Conservation (phyloP, 2,329 filamentous ascomycete species). For the Xylaria sp. region DNA sequence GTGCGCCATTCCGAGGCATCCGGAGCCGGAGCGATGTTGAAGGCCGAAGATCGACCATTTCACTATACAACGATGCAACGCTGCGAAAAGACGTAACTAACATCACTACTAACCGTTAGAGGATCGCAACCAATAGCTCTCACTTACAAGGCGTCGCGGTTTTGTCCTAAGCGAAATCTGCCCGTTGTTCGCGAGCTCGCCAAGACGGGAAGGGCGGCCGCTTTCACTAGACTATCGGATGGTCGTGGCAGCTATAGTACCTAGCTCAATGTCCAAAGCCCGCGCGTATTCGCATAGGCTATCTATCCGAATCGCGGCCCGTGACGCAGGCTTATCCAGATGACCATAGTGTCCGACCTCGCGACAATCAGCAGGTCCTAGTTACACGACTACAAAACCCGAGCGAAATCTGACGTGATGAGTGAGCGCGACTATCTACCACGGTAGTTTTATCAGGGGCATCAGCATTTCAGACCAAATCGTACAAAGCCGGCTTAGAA, state of each 20-base stretch:
- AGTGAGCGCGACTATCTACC: too few relatives aligned
- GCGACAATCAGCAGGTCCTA: slow-evolving; percentile 87
- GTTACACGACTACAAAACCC: slow-evolving; percentile 81
- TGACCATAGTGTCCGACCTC: slow-evolving; percentile 74
- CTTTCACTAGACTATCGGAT: slow-evolving; percentile 74
- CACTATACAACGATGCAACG: too few relatives aligned
- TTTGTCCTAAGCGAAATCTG: slow-evolving; percentile 85
- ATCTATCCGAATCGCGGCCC: slow-evolving; percentile 80
- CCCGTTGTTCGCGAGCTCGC: slow-evolving; percentile 76
- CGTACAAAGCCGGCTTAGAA: not conserved
- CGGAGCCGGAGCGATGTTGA: slow-evolving; percentile 78
- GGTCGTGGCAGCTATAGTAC: slow-evolving; percentile 74
- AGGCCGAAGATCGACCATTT: slow-evolving; percentile 63
- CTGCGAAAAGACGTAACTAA: not conserved
- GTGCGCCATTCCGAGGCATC: slow-evolving; percentile 76
- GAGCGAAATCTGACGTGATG: too few relatives aligned
- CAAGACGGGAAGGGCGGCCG: slow-evolving; percentile 55
- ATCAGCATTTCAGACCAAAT: not conserved
- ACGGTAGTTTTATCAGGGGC: not conserved
- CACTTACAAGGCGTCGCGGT: too few relatives aligned
- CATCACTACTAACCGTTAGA: slow-evolving; percentile 41
- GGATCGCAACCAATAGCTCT: slow-evolving; percentile 70
- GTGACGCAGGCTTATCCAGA: slow-evolving; percentile 64
- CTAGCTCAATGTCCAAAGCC: slow-evolving; percentile 84
- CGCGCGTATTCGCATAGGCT: slow-evolving; percentile 84